Conservation (phyloP, 176 grass and related monocot species). For the Saccharum officinarum region DNA sequence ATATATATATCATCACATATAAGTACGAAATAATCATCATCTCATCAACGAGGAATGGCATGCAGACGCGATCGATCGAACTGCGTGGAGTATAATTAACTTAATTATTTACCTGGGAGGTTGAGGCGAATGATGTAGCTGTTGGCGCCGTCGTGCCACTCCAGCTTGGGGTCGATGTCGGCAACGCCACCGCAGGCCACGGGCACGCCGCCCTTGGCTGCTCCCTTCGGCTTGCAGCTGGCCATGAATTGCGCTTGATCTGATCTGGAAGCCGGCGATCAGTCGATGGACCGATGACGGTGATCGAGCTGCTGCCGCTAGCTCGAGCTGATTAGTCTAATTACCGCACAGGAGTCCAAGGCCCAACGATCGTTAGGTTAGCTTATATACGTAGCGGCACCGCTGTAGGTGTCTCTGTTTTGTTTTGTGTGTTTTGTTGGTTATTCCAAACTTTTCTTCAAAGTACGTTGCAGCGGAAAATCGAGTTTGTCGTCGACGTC, state of each 20-base stretch:
- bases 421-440: constrained; percentile 5
- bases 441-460: constrained; percentile 65
- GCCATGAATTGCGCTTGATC: constrained; percentile 18
- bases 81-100: background rate
- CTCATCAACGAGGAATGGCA: background rate
- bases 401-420: background rate
- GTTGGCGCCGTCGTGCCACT: constrained; percentile 15
- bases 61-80: background rate
- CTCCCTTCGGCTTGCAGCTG: background rate
- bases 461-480: background rate
- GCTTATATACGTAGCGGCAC: background rate
- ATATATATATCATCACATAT: no score
- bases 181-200: background rate
- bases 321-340: background rate
- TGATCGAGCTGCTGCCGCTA: background rate
- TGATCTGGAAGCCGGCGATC: background rate
- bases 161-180: constrained; percentile 36
- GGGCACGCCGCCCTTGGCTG: background rate
- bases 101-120: constrained; percentile 53
- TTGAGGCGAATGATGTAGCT: constrained; percentile 32
- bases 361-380: background rate
- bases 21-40: background rate
- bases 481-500: background rate
- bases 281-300: background rate
- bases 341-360: background rate